Evolutionary conservation across 164 flowering plant species (phyloP).

Genomic region (Brasenia schreberi): DNA sequence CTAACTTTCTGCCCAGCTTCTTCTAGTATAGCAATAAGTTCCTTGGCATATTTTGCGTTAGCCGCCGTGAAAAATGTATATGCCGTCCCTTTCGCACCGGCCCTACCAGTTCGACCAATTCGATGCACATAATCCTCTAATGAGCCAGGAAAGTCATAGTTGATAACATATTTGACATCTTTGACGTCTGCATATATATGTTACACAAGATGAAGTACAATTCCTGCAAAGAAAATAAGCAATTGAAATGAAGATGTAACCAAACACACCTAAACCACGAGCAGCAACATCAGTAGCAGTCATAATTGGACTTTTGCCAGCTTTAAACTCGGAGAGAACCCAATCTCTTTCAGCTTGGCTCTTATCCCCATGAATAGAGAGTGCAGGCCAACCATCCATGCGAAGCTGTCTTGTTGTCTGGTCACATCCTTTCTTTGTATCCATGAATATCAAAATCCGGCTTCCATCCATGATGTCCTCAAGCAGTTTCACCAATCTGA

Average conservation of each 20-base stretch:
- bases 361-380: constrained; percentile 97
- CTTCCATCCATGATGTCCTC: constrained; percentile 99
- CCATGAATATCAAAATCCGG: constrained; percentile 91
- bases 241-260: not conserved
- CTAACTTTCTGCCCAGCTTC: constrained; percentile 94
- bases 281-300: constrained; percentile 99
- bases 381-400: constrained; percentile 99
- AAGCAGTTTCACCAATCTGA: constrained; percentile 75
- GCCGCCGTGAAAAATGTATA: constrained; percentile 93
- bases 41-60: constrained; percentile 95
- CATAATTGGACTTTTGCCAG: constrained; percentile 98
- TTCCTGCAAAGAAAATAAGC: not conserved
- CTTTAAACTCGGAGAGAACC: constrained; percentile 93
- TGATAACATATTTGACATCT: constrained; percentile 87
- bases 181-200: constrained; percentile 63
- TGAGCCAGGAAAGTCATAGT: constrained; percentile 94
- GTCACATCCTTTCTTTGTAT: constrained; percentile 98
- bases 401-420: constrained; percentile 93
- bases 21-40: constrained; percentile 71
- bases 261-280: constrained; percentile 77
- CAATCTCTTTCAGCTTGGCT: constrained; percentile 99
- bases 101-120: constrained; percentile 92
- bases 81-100: constrained; percentile 97
- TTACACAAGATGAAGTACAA: not conserved
- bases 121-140: constrained; percentile 96